Base-by-base conservation (phyloP, 208 protist species). In the Endotrypanum monterogeii region DNA sequence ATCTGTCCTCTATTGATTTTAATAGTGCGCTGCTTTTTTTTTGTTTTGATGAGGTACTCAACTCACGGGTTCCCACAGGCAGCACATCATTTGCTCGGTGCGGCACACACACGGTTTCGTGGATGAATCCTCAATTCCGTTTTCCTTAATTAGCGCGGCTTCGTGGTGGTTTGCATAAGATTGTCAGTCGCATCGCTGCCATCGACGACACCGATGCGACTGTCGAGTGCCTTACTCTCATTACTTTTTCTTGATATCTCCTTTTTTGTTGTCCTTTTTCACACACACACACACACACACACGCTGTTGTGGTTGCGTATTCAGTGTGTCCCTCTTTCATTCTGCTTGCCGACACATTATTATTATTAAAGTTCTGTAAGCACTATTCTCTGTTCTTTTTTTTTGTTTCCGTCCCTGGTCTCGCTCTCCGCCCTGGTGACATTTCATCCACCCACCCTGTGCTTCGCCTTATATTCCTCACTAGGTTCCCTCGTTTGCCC, bases 261-360 rank as follows among this genome's bases (percentile, higher is more conserved):
- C 41, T 32, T 11, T 51, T 39, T 0, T 67, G 9, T 32, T 46
- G 23, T 7, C 12, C 60, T 46, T 39, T 28, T 67, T 16, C 8
- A 67, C 39, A 3, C 30, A 65, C 60, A 28, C 39, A 66, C 60
- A 65, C 58, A 3, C 32, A 41, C 57, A 41, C 57, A 41, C 51
- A 23, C n/a, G n/a, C 52, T 28, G 20, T 23, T 32, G 35, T 48
- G 0, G 5, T 39, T 32, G 23, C 37, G 18, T 28, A 28, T 35
- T 7, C 37, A 3, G 52, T 56, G 18, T 37, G 28, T 65, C 7
- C 23, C 9, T 46, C 20, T 30, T 18, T 65, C n/a, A n/a, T n/a
- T n/a, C n/a, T n/a, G n/a, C n/a, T n/a, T n/a, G n/a, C n/a, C n/a
- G n/a, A n/a, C n/a, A n/a, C n/a, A n/a, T n/a, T n/a, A n/a, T n/a